Evolutionary conservation across 2,329 filamentous ascomycete genomes (phyloP).

Genomic region (Penicillium sp.): DNA sequence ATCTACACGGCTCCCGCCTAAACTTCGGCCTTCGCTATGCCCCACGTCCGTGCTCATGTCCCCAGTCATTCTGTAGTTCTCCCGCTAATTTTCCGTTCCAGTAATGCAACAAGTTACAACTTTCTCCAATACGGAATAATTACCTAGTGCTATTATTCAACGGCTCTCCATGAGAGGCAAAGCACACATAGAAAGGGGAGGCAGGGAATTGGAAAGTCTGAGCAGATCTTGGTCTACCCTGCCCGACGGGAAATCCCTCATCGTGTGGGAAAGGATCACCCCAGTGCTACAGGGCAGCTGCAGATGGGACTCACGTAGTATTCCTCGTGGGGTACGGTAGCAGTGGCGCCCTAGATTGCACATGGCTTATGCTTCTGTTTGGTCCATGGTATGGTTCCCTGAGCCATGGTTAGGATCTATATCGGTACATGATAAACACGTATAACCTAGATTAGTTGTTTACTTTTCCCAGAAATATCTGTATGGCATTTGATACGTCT

Average conservation of each 20-base stretch:
- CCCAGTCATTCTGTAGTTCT: not conserved
- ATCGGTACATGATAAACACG: not conserved
- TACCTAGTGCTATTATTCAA: too few species aligned
- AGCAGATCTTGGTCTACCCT: slow-evolving; percentile 1
- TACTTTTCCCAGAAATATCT: not conserved
- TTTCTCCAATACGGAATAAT: too few species aligned
- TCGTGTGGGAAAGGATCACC: not conserved
- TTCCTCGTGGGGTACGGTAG: not conserved
- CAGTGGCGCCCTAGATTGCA: not conserved
- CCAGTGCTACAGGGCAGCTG: too few species aligned
- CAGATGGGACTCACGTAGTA: not conserved
- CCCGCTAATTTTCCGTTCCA: not conserved
- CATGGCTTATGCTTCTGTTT: slow-evolving; percentile 8
- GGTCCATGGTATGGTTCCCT: too few species aligned
- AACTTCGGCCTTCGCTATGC: slow-evolving; percentile 6
- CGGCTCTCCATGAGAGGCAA: not conserved
- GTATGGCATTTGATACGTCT: not conserved
- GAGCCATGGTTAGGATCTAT: not conserved
- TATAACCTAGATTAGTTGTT: not conserved
- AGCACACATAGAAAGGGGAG: not conserved
- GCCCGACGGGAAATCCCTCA: slow-evolving; percentile 8
- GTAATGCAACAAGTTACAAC: not conserved
- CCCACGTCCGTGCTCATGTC: not conserved
- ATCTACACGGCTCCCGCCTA: not conserved
- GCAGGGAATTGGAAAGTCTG: not conserved